Evolutionary conservation across 2,329 filamentous ascomycete genomes (phyloP).

Genomic region (Venturia carpophila): DNA sequence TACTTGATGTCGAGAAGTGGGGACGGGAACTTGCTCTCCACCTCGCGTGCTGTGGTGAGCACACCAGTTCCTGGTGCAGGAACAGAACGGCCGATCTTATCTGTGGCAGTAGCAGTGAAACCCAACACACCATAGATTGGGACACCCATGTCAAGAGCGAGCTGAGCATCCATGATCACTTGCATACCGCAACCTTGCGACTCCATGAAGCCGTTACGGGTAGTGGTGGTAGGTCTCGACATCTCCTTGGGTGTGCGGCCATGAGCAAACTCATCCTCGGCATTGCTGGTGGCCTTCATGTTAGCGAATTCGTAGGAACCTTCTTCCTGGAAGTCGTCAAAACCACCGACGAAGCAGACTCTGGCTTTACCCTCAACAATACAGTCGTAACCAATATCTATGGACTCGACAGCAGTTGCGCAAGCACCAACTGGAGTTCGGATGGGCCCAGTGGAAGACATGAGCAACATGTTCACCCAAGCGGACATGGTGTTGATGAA

Average conservation of each 20-base stretch:
- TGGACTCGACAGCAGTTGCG: constrained; percentile 91
- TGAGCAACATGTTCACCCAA: constrained; percentile 98
- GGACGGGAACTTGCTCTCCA: constrained; percentile 84
- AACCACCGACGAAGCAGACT: constrained; percentile 94
- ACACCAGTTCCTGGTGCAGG: constrained; percentile 96
- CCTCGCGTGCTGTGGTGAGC: constrained; percentile 87
- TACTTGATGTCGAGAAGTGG: constrained; percentile 97
- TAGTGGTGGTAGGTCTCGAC: constrained; percentile 95
- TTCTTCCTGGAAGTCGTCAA: constrained; percentile 98
- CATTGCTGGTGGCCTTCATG: constrained; percentile 99
- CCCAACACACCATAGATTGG: constrained; percentile 94
- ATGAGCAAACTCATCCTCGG: constrained; percentile 90
- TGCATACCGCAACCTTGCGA: constrained; percentile 98
- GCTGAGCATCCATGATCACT: constrained; percentile 93
- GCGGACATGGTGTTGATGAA: constrained; percentile 99
- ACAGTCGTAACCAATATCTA: constrained; percentile 96
- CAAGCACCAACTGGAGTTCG: constrained; percentile 98
- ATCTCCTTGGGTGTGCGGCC: constrained; percentile 94
- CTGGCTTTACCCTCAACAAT: constrained; percentile 98
- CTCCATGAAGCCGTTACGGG: constrained; percentile 97
- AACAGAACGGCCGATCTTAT: constrained; percentile 98
- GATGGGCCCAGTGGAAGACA: constrained; percentile 95
- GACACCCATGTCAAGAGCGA: constrained; percentile 96
- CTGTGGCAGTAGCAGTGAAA: constrained; percentile 89
- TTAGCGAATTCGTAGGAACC: constrained; percentile 99